phyloP scores from a whole-genome alignment of 2,329 filamentous ascomycete genomes.

The Penicillium aurantiogriseum region DNA sequence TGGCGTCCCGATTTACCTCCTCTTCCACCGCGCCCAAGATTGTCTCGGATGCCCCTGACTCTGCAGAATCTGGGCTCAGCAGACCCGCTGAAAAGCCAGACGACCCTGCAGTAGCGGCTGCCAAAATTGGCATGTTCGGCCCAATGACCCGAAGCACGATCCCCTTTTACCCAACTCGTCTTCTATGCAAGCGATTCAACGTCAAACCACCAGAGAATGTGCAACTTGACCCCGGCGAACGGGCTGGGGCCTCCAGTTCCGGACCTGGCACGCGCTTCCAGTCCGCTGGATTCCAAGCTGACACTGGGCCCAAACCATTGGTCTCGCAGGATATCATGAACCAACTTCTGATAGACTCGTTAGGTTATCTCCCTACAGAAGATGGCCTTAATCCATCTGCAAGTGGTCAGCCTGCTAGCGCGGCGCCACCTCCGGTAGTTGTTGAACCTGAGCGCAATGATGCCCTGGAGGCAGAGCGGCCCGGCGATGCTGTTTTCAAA shows the following conservation, averaged over 20 bases:
- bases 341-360: slow-evolving; percentile 51
- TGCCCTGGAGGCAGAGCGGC: slow-evolving; percentile 69
- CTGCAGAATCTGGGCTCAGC: slow-evolving; percentile 44
- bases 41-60: slow-evolving; percentile 38
- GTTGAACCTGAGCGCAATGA: slow-evolving; percentile 76
- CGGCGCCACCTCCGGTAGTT: slow-evolving; percentile 15
- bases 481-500: slow-evolving; percentile 78
- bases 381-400: slow-evolving; percentile 29
- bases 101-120: slow-evolving; percentile 82
- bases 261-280: slow-evolving; percentile 30
- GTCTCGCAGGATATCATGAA: slow-evolving; percentile 57
- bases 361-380: slow-evolving; percentile 14
- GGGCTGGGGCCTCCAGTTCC: slow-evolving; percentile 33
- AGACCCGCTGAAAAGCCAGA: slow-evolving; percentile 57
- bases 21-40: slow-evolving; percentile 40
- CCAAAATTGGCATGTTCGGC: slow-evolving; percentile 89
- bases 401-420: slow-evolving; percentile 9
- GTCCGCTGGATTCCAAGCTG: slow-evolving; percentile 34
- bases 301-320: slow-evolving; percentile 44
- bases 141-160: slow-evolving; percentile 71
- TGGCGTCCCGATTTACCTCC: slow-evolving; percentile 90
- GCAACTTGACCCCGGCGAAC: slow-evolving; percentile 51
- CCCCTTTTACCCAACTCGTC: slow-evolving; percentile 74
- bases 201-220: slow-evolving; percentile 74
- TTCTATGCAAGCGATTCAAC: slow-evolving; percentile 94